Percentiles rank a stretch among this genome's conserved stretches.
Evolutionary conservation across 2,329 filamentous ascomycete genomes (phyloP).

Genomic region (Phaeosphaeria sp.): DNA sequence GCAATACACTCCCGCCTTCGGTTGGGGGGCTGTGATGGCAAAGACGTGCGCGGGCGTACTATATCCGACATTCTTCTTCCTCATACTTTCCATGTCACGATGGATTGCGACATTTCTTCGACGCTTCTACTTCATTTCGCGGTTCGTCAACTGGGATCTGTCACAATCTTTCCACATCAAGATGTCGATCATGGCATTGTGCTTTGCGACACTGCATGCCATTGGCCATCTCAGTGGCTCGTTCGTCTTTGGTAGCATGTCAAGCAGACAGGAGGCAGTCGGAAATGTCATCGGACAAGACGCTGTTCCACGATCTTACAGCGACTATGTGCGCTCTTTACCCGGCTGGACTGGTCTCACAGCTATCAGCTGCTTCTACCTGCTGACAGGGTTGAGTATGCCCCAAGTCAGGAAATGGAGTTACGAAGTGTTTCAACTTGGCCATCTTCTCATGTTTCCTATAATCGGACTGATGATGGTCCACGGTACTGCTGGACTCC

Average conservation of each 20-base stretch:
- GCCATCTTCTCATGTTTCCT: constrained; percentile 65
- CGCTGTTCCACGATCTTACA: constrained; percentile 54
- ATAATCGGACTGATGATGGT: constrained; percentile 64
- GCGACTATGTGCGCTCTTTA: constrained; percentile 55
- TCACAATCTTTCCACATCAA: constrained; percentile 64
- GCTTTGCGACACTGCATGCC: constrained; percentile 61
- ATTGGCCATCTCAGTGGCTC: constrained; percentile 63
- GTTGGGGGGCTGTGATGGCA: constrained; percentile 64
- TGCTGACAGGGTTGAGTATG: constrained; percentile 57
- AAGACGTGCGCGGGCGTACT: constrained; percentile 63
- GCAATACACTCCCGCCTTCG: constrained; percentile 58
- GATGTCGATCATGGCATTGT: constrained; percentile 59
- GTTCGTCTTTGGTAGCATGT: constrained; percentile 59
- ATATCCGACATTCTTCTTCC: constrained; percentile 66
- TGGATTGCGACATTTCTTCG: constrained; percentile 63
- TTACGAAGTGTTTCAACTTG: constrained; percentile 65
- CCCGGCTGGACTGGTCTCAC: constrained; percentile 61
- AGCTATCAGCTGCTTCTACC: constrained; percentile 59
- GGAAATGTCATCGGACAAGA: constrained; percentile 55
- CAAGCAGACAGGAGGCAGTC: constrained; percentile 54
- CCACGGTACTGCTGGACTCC: constrained; percentile 59
- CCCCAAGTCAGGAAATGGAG: constrained; percentile 59
- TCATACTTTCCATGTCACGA: constrained; percentile 65
- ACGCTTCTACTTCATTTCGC: constrained; percentile 59
- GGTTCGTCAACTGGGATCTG: constrained; percentile 65